phyloP scores from a whole-genome alignment of 2,329 filamentous ascomycete species.

The Verticillium zaregamsianum region DNA sequence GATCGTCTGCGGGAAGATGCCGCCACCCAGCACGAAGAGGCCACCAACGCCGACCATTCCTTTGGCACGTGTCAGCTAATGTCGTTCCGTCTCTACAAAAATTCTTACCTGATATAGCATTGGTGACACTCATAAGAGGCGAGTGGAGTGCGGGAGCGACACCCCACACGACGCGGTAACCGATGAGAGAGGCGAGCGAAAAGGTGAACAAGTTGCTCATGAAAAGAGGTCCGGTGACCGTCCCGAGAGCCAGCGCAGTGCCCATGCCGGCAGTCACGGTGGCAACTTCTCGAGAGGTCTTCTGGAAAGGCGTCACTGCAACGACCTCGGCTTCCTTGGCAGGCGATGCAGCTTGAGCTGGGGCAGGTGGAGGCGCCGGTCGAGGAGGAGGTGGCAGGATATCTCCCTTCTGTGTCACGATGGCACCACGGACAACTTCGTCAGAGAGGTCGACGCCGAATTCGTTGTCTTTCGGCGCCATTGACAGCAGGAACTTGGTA shows the following conservation, averaged over 20 bases:
- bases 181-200: slow-evolving; percentile 76
- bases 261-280: slow-evolving; percentile 75
- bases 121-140: slow-evolving; percentile 88
- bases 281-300: slow-evolving; percentile 70
- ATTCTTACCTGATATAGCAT: slow-evolving; percentile 72
- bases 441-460: slow-evolving; percentile 79
- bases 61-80: slow-evolving; percentile 21
- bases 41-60: slow-evolving; percentile 84
- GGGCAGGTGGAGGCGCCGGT: slow-evolving; percentile 53
- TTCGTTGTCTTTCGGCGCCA: slow-evolving; percentile 70
- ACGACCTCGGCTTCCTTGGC: slow-evolving; percentile 53
- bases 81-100: slow-evolving; percentile 11
- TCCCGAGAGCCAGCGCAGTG: slow-evolving; percentile 69
- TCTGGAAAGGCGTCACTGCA: slow-evolving; percentile 77
- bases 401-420: slow-evolving; percentile 75
- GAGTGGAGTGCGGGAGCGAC: slow-evolving; percentile 80
- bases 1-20: slow-evolving; percentile 70
- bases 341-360: slow-evolving; percentile 30
- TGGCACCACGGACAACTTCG: slow-evolving; percentile 80
- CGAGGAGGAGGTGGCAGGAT: slow-evolving; percentile 73
- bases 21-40: slow-evolving; percentile 83
- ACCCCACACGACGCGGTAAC: slow-evolving; percentile 86
- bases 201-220: slow-evolving; percentile 89
- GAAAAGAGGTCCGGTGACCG: slow-evolving; percentile 75
- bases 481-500: slow-evolving; percentile 80